Evolutionary conservation across 2,329 filamentous ascomycete genomes (phyloP).

Genomic region (Penicillium oxalicum): DNA sequence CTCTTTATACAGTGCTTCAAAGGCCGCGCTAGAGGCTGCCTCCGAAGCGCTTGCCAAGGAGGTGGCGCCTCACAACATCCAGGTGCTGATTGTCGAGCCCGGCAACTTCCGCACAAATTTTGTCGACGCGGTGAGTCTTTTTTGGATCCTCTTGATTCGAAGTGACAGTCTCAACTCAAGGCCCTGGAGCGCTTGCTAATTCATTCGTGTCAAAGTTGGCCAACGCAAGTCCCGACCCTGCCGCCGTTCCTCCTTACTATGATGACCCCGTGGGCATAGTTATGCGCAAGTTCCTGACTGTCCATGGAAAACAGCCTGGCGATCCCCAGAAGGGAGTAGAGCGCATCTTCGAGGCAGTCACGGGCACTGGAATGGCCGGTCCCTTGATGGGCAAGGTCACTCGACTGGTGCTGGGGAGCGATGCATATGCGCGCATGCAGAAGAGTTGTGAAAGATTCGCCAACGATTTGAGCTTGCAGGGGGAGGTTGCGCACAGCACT

Average conservation of each 20-base stretch:
- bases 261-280: conserved; percentile 16
- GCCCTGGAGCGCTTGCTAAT: not conserved
- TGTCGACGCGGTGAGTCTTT: conserved; percentile 16
- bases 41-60: conserved; percentile 35
- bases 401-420: conserved; percentile 35
- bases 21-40: conserved; percentile 32
- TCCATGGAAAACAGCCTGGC: conserved; percentile 12
- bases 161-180: too few species aligned
- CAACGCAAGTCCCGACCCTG: conserved; percentile 40
- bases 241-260: conserved; percentile 28
- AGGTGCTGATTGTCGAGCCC: conserved; percentile 38
- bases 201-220: conserved; percentile 12
- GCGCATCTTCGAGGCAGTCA: conserved; percentile 36
- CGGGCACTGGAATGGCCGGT: conserved; percentile 29
- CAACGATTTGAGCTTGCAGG: not conserved
- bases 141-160: not conserved
- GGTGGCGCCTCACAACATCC: conserved; percentile 30
- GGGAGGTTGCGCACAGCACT: not conserved
- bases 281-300: conserved; percentile 17
- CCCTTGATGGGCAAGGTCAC: conserved; percentile 28
- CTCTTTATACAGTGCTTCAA: not conserved
- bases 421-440: conserved; percentile 24
- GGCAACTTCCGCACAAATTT: conserved; percentile 42
- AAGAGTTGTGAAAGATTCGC: conserved; percentile 2
- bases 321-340: conserved; percentile 22